phyloP scores from a whole-genome alignment of 108 stramenopile genomes.

The Epithemia pelagica region DNA sequence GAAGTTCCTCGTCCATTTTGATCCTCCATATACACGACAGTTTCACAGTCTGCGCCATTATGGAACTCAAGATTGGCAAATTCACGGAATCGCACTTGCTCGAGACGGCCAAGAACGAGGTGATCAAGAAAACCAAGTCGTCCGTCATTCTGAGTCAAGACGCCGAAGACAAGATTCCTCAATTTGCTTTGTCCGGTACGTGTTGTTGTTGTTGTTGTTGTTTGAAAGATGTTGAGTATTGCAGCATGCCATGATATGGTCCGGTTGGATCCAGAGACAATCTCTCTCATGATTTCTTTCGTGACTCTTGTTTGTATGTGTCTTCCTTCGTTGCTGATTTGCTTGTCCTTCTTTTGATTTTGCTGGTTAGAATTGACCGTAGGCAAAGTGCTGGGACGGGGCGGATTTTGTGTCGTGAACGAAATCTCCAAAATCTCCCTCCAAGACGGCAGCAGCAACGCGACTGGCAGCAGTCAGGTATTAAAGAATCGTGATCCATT shows the following conservation, averaged over 20 bases:
- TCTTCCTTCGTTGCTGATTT: too few relatives aligned
- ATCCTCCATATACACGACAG: too few relatives aligned
- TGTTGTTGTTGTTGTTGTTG: too few relatives aligned
- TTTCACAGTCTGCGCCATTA: too few relatives aligned
- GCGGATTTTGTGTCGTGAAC: constrained; percentile 77
- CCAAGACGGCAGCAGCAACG: not conserved
- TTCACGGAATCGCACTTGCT: constrained; percentile 46
- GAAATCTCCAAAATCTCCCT: constrained; percentile 50
- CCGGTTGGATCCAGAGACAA: too few relatives aligned
- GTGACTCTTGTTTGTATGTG: too few relatives aligned
- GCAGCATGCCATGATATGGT: too few relatives aligned
- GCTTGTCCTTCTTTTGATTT: not conserved
- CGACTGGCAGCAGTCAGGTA: not conserved
- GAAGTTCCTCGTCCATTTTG: too few relatives aligned
- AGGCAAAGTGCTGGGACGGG: constrained; percentile 67
- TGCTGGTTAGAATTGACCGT: constrained; percentile 43
- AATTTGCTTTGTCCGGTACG: constrained; percentile 47
- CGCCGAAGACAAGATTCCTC: constrained; percentile 48
- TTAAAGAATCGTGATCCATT: not conserved
- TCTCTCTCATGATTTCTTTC: too few relatives aligned
- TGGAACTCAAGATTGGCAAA: constrained; percentile 35
- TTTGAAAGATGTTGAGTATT: too few relatives aligned
- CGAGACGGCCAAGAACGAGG: constrained; percentile 39
- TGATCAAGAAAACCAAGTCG: constrained; percentile 41
- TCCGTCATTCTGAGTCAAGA: constrained; percentile 44